Evolutionary conservation across 2,329 filamentous ascomycete genomes (phyloP), one percentile per base, ranked within the genome.

Genomic region (Tympanopsis confertula): DNA sequence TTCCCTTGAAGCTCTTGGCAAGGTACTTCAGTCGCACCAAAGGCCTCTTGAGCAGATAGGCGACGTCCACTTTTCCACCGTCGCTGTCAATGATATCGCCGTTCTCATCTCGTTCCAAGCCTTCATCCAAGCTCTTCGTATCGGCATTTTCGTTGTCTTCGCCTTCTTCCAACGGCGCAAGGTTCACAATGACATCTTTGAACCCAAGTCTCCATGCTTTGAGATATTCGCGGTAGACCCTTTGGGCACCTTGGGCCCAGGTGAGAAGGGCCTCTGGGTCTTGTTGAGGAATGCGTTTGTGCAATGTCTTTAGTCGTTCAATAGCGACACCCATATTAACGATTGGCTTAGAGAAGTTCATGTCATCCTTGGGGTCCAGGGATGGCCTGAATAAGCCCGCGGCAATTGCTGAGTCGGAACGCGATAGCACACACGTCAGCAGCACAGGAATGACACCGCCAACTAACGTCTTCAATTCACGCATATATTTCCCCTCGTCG

Each of bases 401-500:
- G 7, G 30, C 30, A 33, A 33, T 15, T 7, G 30, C 30, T 15
- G 30, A 33, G 47, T 78, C 73, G 3, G 73, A 70, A 42, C 72
- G 78, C 12, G 81, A 61, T 3, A 81, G 73, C 46, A 73, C 77
- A 20, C 74, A 75, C 38, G 30, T 33, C 7, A 83, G 61, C 4
- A 83, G 61, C 5, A 82, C 77, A 1, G 78, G 78, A 42, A 82
- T 80, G 24, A 83, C 78, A 40, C 78, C 78, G 42, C 80, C 78
- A 12, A 82, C 78, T 20, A 82, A 54, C 4, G 78, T 82, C 40
- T 72, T 69, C 20, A 83, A 63, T 52, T 82, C 78, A 20, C 76
- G 71, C 62, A 77, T 77, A 46, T 82, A 83, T 47, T 77, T 81
- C 3, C 60, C 50, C 52, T 83, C 78, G 39, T 82, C 78, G 2